phyloP scores from a whole-genome alignment of 805 yeast genomes.

The Candida easanensis region DNA sequence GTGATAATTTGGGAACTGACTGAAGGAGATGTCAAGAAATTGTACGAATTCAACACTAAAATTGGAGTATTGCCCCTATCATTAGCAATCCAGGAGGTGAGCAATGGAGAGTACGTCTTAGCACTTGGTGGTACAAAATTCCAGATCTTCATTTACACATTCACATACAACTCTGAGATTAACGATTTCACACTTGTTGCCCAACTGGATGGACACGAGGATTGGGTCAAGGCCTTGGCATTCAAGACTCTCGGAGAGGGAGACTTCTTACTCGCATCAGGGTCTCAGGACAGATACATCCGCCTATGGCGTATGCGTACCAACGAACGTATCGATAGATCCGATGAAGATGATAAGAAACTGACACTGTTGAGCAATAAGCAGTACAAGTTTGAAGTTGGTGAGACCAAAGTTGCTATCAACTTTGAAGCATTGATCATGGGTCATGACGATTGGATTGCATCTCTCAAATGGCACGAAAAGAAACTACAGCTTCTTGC shows the following conservation, averaged over 20 bases:
- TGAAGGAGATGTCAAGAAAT: slow-evolving; percentile 24
- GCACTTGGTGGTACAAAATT: slow-evolving; percentile 74
- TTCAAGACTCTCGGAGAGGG: slow-evolving; percentile 47
- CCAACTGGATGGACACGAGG: slow-evolving; percentile 84
- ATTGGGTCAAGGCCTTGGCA: slow-evolving; percentile 82
- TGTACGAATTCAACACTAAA: slow-evolving; percentile 35
- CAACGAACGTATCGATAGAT: slow-evolving; percentile 52
- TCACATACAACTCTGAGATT: slow-evolving; percentile 26
- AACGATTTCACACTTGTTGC: slow-evolving; percentile 41
- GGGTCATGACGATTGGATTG: slow-evolving; percentile 99
- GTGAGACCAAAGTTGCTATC: slow-evolving; percentile 46
- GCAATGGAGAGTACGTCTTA: slow-evolving; percentile 39
- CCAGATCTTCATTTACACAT: slow-evolving; percentile 52
- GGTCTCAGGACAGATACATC: slow-evolving; percentile 90
- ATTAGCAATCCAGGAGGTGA: slow-evolving; percentile 33
- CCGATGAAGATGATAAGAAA: slow-evolving; percentile 51
- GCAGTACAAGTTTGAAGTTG: slow-evolving; percentile 56
- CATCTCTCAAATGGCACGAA: slow-evolving; percentile 76
- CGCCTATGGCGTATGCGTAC: slow-evolving; percentile 79
- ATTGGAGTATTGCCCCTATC: slow-evolving; percentile 50
- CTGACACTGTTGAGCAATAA: slow-evolving; percentile 64
- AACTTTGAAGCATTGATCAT: slow-evolving; percentile 89
- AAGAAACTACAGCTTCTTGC: slow-evolving; percentile 61
- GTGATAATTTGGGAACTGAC: slow-evolving; percentile 50
- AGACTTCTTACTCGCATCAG: slow-evolving; percentile 74